Percentiles rank a stretch among this genome's conserved stretches.
Conservation (phyloP, 1,139 yeast species). For the Nakaseomyces delphensis region DNA sequence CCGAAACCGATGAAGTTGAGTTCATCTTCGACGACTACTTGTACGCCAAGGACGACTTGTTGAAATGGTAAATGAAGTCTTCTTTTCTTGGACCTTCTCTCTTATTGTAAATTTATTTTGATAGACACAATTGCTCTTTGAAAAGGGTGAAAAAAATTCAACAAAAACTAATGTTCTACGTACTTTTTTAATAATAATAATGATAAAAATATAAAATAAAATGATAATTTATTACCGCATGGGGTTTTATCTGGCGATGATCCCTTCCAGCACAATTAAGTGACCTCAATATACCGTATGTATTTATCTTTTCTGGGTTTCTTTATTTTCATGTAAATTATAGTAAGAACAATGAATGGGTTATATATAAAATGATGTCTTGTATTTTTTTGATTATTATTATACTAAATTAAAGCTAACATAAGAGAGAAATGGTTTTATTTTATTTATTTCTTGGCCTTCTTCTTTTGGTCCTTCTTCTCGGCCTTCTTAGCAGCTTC, state of each 20-base stretch:
- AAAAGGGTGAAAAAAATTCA: not conserved
- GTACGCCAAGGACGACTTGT: constrained; percentile 33
- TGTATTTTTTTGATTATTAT: not conserved
- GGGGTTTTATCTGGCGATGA: no score
- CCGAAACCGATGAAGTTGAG: constrained; percentile 34
- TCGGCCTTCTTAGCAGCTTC: constrained; percentile 58
- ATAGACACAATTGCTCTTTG: no score
- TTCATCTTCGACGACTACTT: constrained; percentile 33
- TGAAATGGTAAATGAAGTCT: constrained; percentile 27
- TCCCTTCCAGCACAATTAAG: no score
- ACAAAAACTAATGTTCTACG: constrained; percentile 1
- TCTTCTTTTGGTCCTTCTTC: constrained; percentile 17
- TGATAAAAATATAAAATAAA: not conserved
- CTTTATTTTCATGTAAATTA: constrained; percentile 1
- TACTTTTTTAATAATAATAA: not conserved
- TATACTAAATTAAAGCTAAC: constrained; percentile 3
- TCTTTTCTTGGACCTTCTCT: not conserved
- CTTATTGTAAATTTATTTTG: constrained; percentile 1
- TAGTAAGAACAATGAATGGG: constrained; percentile 1
- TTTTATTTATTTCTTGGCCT: constrained; percentile 11
- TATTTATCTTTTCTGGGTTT: not conserved
- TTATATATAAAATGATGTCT: constrained; percentile 3
- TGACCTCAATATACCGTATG: not conserved
- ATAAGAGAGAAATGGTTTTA: not conserved
- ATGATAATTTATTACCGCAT: no score